Percentiles rank a stretch among this genome's conserved stretches.
Evolutionary conservation across 2,329 filamentous ascomycete genomes (phyloP).

Genomic region (Xylaria sp.): DNA sequence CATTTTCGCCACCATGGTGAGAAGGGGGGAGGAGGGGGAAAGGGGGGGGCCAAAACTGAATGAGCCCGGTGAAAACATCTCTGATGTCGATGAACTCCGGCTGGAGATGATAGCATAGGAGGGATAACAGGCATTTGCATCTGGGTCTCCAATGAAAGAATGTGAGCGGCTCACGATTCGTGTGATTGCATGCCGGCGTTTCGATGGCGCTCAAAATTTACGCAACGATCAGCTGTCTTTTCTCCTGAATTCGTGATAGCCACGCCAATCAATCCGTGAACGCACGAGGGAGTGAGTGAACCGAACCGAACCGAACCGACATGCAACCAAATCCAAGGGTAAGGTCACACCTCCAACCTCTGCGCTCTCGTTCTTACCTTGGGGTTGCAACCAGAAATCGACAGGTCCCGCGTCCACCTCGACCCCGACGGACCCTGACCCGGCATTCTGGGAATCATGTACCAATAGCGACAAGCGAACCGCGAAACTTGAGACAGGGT

Average conservation of each 20-base stretch:
- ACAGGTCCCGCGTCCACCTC: not conserved
- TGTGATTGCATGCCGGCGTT: constrained; percentile 3
- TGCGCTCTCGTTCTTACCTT: not conserved
- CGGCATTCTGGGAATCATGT: constrained; percentile 14
- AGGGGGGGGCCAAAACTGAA: not conserved
- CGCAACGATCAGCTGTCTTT: not conserved
- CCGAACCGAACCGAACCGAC: not conserved
- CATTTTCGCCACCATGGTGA: not conserved
- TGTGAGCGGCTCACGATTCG: constrained; percentile 17
- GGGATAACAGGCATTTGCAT: constrained; percentile 13
- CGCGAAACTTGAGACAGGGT: constrained; percentile 9
- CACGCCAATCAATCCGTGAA: not conserved
- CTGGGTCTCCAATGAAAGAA: constrained; percentile 17
- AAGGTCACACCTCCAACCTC: not conserved
- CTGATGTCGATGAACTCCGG: constrained; percentile 4
- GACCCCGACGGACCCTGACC: constrained; percentile 2
- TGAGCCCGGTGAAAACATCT: not conserved
- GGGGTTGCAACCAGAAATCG: not conserved
- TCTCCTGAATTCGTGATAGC: not conserved
- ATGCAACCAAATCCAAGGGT: not conserved
- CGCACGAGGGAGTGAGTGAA: not conserved
- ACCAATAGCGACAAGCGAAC: constrained; percentile 18
- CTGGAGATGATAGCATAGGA: constrained; percentile 11
- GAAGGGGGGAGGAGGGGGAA: not conserved
- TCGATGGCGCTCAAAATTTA: not conserved